Conservation (phyloP, 768 basidiomycete genomes). For the Boletus subparvulus region DNA sequence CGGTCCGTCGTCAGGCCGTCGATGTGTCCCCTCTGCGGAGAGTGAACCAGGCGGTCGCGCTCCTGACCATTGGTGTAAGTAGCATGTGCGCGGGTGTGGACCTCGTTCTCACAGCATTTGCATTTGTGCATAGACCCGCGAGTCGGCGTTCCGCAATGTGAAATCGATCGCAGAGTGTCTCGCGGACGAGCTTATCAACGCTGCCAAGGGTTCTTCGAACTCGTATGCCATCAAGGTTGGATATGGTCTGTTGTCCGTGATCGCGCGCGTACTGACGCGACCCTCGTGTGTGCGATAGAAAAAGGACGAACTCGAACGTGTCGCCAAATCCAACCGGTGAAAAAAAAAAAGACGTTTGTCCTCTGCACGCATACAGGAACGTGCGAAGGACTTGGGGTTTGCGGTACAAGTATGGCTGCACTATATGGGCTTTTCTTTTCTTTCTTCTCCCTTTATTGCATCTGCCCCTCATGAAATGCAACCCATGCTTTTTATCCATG, state of each 20-base stretch:
- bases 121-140: conserved; percentile 70
- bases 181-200: conserved; percentile 99
- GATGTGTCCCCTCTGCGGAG: conserved; percentile 98
- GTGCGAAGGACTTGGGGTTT: conserved; percentile 8
- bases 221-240: conserved; percentile 98
- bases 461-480: conserved; percentile 25
- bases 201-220: conserved; percentile 99
- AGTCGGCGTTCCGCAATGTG: conserved; percentile 99
- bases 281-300: conserved; percentile 49
- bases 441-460: conserved; percentile 7
- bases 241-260: not conserved
- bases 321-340: conserved; percentile 99
- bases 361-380: not conserved
- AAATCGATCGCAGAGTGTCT: conserved; percentile 99
- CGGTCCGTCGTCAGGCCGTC: conserved; percentile 98
- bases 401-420: conserved; percentile 25
- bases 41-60: conserved; percentile 95
- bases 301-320: conserved; percentile 99
- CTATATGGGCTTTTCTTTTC: conserved; percentile 19
- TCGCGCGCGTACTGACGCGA: conserved; percentile 2
- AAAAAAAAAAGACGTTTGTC: conserved; percentile 40
- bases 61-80: conserved; percentile 94
- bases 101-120: conserved; percentile 3
- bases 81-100: not conserved
- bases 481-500: conserved; percentile 24